A percentile compares a stretch with the other conserved stretches of the same genome.
Conservation (phyloP, 2,329 filamentous ascomycete genomes). For the Neonectria sp. region DNA sequence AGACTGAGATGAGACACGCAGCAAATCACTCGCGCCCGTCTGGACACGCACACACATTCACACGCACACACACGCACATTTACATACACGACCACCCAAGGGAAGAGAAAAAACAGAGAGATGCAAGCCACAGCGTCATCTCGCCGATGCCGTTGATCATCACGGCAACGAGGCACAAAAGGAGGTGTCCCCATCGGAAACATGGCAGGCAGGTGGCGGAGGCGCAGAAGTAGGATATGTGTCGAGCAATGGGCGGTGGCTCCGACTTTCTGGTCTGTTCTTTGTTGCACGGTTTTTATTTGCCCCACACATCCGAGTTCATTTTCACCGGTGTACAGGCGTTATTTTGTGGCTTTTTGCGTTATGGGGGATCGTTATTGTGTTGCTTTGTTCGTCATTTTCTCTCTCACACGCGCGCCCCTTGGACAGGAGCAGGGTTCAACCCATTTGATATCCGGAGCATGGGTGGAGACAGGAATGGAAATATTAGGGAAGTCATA, state of each 20-base stretch:
- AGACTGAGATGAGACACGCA: slow-evolving; percentile 43
- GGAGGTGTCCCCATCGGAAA: slow-evolving; percentile 14
- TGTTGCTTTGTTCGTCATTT: slow-evolving; percentile 10
- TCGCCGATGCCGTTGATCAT: slow-evolving; percentile 2
- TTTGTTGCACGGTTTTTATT: slow-evolving; percentile 13
- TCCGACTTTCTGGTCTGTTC: slow-evolving; percentile 8
- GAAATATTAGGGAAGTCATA: background rate
- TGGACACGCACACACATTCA: slow-evolving; percentile 30
- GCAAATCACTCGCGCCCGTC: slow-evolving; percentile 28
- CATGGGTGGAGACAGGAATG: background rate
- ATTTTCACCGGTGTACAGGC: slow-evolving; percentile 22
- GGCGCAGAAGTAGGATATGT: slow-evolving; percentile 8
- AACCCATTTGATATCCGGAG: slow-evolving; percentile 16
- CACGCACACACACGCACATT: background rate
- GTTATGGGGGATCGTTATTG: slow-evolving; percentile 1
- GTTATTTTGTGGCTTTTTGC: slow-evolving; percentile 17
- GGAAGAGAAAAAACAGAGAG: slow-evolving; percentile 14
- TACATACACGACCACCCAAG: slow-evolving; percentile 35
- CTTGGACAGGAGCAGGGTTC: slow-evolving; percentile 8
- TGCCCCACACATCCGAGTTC: slow-evolving; percentile 11
- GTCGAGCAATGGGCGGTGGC: slow-evolving; percentile 11
- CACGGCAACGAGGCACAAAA: slow-evolving; percentile 2
- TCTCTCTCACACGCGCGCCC: background rate
- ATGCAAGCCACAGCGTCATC: slow-evolving; percentile 8
- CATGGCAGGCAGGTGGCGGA: slow-evolving; percentile 17